Evolutionary conservation across 768 basidiomycete species (phyloP).

Genomic region (Lactarius akahatsu): DNA sequence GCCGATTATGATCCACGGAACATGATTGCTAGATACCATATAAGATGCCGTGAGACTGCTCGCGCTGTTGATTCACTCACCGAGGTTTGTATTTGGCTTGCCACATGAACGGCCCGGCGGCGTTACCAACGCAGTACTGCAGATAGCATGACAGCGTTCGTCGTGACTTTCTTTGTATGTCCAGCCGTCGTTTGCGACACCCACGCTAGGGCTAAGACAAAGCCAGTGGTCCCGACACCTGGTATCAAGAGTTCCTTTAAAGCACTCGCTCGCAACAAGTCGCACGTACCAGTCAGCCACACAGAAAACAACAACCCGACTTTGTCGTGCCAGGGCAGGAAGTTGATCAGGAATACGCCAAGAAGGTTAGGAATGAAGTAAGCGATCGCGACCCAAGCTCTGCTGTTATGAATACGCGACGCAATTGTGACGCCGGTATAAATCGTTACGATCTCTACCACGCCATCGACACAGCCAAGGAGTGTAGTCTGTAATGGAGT

Average conservation of each 20-base stretch:
- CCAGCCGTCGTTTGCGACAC: conserved; percentile 63
- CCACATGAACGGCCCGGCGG: conserved; percentile 80
- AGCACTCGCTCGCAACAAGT: neutral
- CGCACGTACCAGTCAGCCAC: conserved; percentile 51
- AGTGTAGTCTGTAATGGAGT: conserved; percentile 63
- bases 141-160: conserved; percentile 70
- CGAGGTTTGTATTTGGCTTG: conserved; percentile 63
- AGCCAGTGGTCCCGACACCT: conserved; percentile 56
- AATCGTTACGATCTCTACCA: conserved; percentile 67
- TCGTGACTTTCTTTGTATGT: conserved; percentile 69
- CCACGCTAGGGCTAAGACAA: conserved; percentile 64
- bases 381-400: conserved; percentile 60
- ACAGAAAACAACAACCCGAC: conserved; percentile 60
- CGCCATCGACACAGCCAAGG: conserved; percentile 63
- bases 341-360: conserved; percentile 60
- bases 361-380: conserved; percentile 67
- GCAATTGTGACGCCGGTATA: conserved; percentile 62
- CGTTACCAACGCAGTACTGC: conserved; percentile 69
- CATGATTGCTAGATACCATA: conserved; percentile 50
- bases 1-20: conserved; percentile 79
- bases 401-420: conserved; percentile 53
- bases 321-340: conserved; percentile 63
- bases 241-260: conserved; percentile 11
- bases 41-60: neutral
- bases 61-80: conserved; percentile 35